Conservation (phyloP, 305 asterid genomes). For the Striga hermonthica region DNA sequence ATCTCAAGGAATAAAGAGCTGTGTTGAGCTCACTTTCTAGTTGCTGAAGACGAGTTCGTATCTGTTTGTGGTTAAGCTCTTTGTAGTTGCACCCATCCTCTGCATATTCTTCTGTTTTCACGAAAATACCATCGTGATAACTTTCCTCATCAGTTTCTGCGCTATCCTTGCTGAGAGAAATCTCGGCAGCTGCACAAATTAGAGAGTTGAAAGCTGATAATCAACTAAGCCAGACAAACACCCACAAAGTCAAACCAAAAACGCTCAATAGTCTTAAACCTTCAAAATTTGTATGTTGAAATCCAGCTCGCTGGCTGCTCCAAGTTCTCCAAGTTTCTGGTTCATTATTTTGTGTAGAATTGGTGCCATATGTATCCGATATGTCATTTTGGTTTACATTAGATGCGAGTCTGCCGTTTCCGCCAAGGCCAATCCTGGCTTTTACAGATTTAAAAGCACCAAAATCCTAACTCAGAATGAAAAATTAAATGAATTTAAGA, state of each 20-base stretch:
- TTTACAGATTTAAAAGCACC: constrained; percentile 41
- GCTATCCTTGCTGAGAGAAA: constrained; percentile 37
- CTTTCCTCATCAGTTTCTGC: constrained; percentile 38
- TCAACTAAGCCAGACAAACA: background rate
- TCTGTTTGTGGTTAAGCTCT: constrained; percentile 39
- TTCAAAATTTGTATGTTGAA: constrained; percentile 53
- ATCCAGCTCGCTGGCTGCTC: constrained; percentile 57
- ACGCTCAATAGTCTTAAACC: constrained; percentile 36
- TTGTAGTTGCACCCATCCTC: constrained; percentile 36
- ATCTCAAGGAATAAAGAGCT: constrained; percentile 55
- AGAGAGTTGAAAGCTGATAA: constrained; percentile 26
- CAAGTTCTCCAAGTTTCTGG: constrained; percentile 75
- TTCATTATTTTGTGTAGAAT: constrained; percentile 38
- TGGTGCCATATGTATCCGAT: constrained; percentile 34
- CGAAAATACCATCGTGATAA: constrained; percentile 34
- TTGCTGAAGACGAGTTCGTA: constrained; percentile 53
- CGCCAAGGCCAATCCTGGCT: constrained; percentile 49
- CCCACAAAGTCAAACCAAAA: constrained; percentile 19
- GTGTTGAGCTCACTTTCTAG: constrained; percentile 66
- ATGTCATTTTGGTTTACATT: constrained; percentile 32
- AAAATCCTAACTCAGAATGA: constrained; percentile 36
- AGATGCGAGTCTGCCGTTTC: constrained; percentile 34
- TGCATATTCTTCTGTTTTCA: constrained; percentile 34
- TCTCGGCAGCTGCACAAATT: constrained; percentile 75
- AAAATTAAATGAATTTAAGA: constrained; percentile 18